Percentiles rank a stretch among this genome's conserved stretches.
Evolutionary conservation across 2,329 filamentous ascomycete species (phyloP).

Genomic region (Penicillium sp.): DNA sequence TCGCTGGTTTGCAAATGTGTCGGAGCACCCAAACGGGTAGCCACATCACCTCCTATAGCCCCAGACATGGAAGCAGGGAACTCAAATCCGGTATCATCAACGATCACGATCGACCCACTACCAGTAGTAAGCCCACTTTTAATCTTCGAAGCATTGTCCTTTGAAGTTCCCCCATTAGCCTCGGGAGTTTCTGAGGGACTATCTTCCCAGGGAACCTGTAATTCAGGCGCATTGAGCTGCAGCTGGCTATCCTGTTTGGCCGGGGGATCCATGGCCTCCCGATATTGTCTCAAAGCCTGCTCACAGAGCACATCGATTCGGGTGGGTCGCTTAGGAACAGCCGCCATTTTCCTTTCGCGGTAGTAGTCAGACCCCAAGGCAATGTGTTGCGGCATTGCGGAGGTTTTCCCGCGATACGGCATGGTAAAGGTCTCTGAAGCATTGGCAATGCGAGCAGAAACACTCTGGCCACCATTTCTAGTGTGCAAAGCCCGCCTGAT

Average conservation of each 20-base stretch:
- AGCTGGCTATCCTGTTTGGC: constrained; percentile 7
- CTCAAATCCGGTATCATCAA: constrained; percentile 61
- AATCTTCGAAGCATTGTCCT: constrained; percentile 35
- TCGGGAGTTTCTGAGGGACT: constrained; percentile 12
- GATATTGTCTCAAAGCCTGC: constrained; percentile 75
- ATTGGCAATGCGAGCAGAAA: constrained; percentile 36
- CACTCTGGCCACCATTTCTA: constrained; percentile 39
- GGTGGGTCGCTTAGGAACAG: constrained; percentile 50
- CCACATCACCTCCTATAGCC: constrained; percentile 22
- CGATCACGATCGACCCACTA: constrained; percentile 89
- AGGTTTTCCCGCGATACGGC: constrained; percentile 38
- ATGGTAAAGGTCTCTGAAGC: constrained; percentile 31
- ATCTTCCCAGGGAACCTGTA: constrained; percentile 9
- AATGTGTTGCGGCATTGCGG: constrained; percentile 45
- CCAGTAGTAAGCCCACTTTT: constrained; percentile 67
- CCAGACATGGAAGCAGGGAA: constrained; percentile 42
- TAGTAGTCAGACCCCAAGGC: constrained; percentile 47
- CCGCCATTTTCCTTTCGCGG: constrained; percentile 38
- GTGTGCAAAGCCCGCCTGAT: constrained; percentile 80
- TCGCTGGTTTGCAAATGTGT: background rate
- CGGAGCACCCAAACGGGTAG: background rate
- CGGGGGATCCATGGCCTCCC: constrained; percentile 59
- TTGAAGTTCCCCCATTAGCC: constrained; percentile 15
- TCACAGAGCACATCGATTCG: constrained; percentile 83
- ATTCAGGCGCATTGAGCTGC: background rate